Conservation (phyloP, 2,329 filamentous ascomycete species). For the Xylariaceae sp. region DNA sequence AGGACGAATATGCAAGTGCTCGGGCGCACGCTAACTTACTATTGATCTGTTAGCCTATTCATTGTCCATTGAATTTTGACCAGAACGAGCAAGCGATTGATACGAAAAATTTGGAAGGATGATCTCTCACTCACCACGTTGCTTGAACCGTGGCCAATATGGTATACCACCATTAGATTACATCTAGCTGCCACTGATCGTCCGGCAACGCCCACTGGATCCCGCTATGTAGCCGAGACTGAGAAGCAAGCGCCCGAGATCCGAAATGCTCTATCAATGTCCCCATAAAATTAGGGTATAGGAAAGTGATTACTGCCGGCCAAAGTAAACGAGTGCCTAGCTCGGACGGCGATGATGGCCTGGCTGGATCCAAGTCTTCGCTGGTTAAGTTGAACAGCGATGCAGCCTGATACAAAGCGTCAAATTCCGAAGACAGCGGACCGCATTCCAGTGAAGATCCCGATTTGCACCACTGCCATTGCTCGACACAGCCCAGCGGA, state of each 20-base stretch:
- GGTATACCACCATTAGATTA: slow-evolving; percentile 4
- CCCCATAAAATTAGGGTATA: background rate
- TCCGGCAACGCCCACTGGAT: slow-evolving; percentile 1
- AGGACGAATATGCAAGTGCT: too few relatives aligned
- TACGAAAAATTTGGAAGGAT: too few relatives aligned
- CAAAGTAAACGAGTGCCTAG: background rate
- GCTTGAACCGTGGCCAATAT: slow-evolving; percentile 2
- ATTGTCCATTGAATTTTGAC: too few relatives aligned
- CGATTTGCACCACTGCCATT: slow-evolving; percentile 2
- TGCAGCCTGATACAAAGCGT: background rate
- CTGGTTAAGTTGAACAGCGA: background rate
- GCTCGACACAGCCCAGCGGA: slow-evolving; percentile 4
- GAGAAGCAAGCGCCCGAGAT: background rate
- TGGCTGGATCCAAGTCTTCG: background rate
- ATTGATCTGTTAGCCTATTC: too few relatives aligned
- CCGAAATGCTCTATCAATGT: background rate
- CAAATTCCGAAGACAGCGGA: background rate
- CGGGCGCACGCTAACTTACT: too few relatives aligned
- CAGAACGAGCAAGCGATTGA: too few relatives aligned
- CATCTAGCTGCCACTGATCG: slow-evolving; percentile 11
- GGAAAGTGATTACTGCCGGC: background rate
- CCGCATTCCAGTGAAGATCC: background rate
- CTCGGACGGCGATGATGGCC: background rate
- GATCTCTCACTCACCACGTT: background rate
- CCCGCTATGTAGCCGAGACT: background rate